These are phyloP conservation scores for Calamus simplicifolius DNA, from an alignment of 176 grass and related monocot genomes.

Conservation along the genomic window DNA sequence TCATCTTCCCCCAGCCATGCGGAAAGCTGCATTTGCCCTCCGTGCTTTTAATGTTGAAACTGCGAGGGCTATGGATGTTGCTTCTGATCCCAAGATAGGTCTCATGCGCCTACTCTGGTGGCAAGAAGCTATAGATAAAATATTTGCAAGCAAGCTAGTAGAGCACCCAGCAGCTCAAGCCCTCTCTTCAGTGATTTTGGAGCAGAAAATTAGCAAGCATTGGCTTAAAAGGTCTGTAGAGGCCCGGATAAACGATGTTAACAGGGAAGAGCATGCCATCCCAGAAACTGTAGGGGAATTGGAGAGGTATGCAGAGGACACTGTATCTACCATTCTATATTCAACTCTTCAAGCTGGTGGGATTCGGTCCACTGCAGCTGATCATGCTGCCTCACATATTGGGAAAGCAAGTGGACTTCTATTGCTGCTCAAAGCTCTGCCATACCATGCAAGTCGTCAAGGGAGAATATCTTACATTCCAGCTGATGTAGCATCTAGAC, in stretches of 20 bases:
- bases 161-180: constrained; percentile 68
- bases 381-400: constrained; percentile 74
- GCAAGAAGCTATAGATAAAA: constrained; percentile 67
- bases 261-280: constrained; percentile 38
- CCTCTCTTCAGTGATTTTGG: constrained; percentile 36
- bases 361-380: constrained; percentile 54
- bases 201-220: constrained; percentile 70
- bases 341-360: constrained; percentile 66
- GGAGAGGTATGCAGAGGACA: constrained; percentile 90
- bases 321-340: constrained; percentile 79
- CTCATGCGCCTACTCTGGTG: constrained; percentile 79
- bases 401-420: constrained; percentile 62
- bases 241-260: constrained; percentile 71
- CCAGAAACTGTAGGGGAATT: constrained; percentile 40
- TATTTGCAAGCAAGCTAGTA: constrained; percentile 49
- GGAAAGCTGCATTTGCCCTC: constrained; percentile 63
- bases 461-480: constrained; percentile 55
- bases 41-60: constrained; percentile 86
- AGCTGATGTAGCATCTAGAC: constrained; percentile 45
- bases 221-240: constrained; percentile 81
- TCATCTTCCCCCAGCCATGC: constrained; percentile 56
- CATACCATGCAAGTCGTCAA: constrained; percentile 3
- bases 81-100: constrained; percentile 62
- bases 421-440: background rate
- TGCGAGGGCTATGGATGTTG: constrained; percentile 64